Evolutionary conservation across 495 filamentous ascomycete species (phyloP).

Genomic region (Aspergillus baeticus): DNA sequence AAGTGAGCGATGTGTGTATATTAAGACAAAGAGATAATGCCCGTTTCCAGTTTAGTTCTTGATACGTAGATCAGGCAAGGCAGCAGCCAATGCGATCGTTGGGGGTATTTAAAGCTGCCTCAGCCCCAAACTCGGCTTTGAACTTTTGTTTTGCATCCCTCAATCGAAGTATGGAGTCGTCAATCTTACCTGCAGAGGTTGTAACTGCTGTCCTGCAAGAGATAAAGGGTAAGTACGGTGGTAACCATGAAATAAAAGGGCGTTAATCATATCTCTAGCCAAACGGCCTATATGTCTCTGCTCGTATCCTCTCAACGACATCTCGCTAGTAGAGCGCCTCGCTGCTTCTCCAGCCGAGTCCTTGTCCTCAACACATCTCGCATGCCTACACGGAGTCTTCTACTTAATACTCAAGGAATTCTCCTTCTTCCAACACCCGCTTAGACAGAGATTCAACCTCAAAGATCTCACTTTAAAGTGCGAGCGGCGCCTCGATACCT

Average conservation of each 20-base stretch:
- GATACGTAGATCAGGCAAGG: background rate
- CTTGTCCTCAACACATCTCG: background rate
- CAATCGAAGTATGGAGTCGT: too few relatives aligned
- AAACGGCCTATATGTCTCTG: background rate
- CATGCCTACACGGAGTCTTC: background rate
- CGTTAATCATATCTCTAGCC: background rate
- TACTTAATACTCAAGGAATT: background rate
- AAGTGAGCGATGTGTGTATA: slow-evolving; percentile 1
- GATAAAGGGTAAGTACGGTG: too few relatives aligned
- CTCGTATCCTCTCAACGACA: background rate
- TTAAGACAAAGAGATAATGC: background rate
- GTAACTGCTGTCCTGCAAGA: too few relatives aligned
- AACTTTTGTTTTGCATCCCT: too few relatives aligned
- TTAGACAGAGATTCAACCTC: background rate
- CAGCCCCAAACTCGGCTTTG: too few relatives aligned
- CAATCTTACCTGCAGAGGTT: too few relatives aligned
- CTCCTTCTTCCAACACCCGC: background rate
- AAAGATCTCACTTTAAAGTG: background rate
- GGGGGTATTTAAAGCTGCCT: background rate
- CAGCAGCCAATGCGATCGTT: background rate
- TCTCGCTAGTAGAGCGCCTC: background rate
- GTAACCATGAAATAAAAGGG: background rate
- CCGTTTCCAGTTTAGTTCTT: background rate
- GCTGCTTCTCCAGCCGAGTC: background rate
- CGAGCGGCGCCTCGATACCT: background rate